Conservation (phyloP, 225 moss, liverwort and hornwort species). For the Thuidium tamariscinum region DNA sequence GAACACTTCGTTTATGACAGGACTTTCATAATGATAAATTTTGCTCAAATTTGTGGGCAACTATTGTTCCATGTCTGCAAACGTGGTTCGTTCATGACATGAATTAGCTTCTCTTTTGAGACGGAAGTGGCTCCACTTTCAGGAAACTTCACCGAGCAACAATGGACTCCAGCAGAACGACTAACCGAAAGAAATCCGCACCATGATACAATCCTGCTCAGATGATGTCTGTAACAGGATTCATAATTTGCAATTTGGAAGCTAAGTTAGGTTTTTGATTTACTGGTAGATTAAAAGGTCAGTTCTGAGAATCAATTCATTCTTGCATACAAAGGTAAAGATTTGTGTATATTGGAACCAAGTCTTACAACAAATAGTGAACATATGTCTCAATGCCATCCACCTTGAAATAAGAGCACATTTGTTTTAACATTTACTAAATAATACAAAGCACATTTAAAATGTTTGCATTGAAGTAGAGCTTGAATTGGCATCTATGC, state of each 20-base stretch:
- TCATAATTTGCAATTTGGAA: not conserved
- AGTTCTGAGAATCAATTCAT: not conserved
- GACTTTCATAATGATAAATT: not conserved
- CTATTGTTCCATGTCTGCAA: not conserved
- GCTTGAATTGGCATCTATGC: not conserved
- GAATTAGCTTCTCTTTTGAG: not conserved
- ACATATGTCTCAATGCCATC: not conserved
- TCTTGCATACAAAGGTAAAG: not conserved
- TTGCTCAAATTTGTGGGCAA: not conserved
- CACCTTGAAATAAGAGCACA: fast-evolving
- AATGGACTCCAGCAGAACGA: too few species aligned
- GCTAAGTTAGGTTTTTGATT: not conserved
- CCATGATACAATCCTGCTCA: not conserved
- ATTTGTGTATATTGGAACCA: too few species aligned
- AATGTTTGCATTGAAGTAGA: not conserved
- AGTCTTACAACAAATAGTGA: not conserved
- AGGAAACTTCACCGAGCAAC: not conserved
- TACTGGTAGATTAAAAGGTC: not conserved
- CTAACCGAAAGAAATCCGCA: not conserved
- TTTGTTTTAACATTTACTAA: not conserved
- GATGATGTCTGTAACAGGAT: too few species aligned
- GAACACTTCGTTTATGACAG: not conserved
- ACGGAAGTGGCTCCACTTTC: too few species aligned
- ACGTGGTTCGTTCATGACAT: not conserved
- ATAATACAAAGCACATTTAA: not conserved